Evolutionary conservation across 2,329 filamentous ascomycete species (phyloP), one percentile per base, ranked within the genome.

Genomic region (Nemania bipapillata): DNA sequence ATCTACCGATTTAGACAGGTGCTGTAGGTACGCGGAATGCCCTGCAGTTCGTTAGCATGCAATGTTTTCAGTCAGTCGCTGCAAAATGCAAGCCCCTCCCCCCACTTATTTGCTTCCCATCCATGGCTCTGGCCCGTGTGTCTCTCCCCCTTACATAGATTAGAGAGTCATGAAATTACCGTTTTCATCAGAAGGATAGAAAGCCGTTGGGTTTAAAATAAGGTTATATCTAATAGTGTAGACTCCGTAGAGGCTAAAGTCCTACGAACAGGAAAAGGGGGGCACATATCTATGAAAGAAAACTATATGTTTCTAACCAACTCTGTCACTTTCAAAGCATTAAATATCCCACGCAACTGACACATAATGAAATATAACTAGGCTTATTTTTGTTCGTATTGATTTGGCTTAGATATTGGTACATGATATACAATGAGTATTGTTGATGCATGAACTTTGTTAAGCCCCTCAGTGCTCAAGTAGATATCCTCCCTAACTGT

Each of bases 61-160:
- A 28, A 47, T 61, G 47, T 50, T 55, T 45, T 32, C 42, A 30
- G 52, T 22, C 3, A 45, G 28, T 26, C 22, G 37, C 47, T 61
- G 42, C 30, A 59, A 66, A 63, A 63, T 58, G 58, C 58, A 66
- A 63, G 54, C 59, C 65, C 65, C 65, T 59, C 65, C 59, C 65
- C 65, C 65, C 59, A 63, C 65, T 67, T 67, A 40, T 57, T 30
- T 17, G 12, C 24, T 42, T 52, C 61, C 24, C 22, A 24, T 42
- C 54, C 57, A 12, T 53, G 26, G 30, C 26, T 32, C 63, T 55
- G 26, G 24, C 32, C 32, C 20, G 32, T 45, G 24, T 9, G 30
- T 32, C 37, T 40, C 28, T 15, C 11, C 26, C 40, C 56, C 40
- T 35, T 59, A 59, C 26, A 49, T 24, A n/a, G 9, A 9, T 22